Evolutionary conservation across 1,284 basidiomycete genomes (phyloP).

Genomic region (Pseudozyma sp.): DNA sequence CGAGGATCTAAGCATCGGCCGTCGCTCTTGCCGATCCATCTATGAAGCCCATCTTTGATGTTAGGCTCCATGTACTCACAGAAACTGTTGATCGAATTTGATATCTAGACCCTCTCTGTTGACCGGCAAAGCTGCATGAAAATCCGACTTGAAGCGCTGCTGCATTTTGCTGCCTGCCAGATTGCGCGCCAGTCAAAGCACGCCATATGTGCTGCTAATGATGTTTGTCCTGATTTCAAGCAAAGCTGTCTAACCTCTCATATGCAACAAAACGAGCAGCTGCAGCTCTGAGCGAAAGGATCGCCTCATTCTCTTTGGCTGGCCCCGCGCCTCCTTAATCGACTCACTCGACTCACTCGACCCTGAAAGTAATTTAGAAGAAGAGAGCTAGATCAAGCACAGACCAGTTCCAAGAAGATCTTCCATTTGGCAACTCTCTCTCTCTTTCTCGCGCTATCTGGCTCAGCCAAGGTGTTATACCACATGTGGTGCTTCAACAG

Average conservation of each 20-base stretch:
- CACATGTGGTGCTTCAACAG: too few relatives aligned
- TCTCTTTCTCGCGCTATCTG: slow-evolving; percentile 29
- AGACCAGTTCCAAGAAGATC: slow-evolving; percentile 46
- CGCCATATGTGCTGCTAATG: slow-evolving; percentile 27
- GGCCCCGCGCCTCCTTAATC: not conserved
- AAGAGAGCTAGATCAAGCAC: slow-evolving; percentile 15
- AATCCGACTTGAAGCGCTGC: not conserved
- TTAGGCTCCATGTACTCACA: not conserved
- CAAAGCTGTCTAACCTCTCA: slow-evolving; percentile 5
- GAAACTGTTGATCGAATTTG: not conserved
- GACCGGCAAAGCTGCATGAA: slow-evolving; percentile 8
- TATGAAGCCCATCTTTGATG: not conserved
- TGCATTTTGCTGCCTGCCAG: not conserved
- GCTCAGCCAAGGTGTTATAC: slow-evolving; percentile 9
- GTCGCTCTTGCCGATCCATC: too few relatives aligned
- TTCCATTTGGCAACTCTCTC: not conserved
- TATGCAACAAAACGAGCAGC: not conserved
- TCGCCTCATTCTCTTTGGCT: not conserved
- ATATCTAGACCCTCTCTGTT: not conserved
- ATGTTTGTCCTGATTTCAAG: slow-evolving; percentile 6
- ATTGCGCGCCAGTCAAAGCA: slow-evolving; percentile 18
- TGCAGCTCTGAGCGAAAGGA: not conserved
- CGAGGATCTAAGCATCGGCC: slow-evolving; percentile 3
- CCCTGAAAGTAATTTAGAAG: slow-evolving; percentile 14
- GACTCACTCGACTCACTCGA: slow-evolving; percentile 3